Conservation (phyloP, 1,284 basidiomycete species). For the Ustilago esculenta region DNA sequence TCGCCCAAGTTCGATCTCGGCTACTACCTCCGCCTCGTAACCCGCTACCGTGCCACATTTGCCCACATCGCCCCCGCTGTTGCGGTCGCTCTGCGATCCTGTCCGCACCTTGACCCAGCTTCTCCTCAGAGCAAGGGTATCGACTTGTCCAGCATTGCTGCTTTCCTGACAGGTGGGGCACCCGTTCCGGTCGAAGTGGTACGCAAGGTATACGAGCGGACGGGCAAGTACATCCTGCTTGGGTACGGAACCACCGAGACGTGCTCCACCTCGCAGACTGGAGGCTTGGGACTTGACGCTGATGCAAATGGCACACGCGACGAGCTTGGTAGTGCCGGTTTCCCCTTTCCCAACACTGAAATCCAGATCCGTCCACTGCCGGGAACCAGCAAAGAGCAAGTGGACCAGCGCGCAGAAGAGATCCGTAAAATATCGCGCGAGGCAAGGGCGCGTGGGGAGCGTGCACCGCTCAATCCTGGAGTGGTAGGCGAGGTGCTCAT, state of each 20-base stretch:
- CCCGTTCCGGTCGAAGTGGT: constrained; percentile 67
- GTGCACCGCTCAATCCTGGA: constrained; percentile 35
- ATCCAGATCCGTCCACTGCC: constrained; percentile 42
- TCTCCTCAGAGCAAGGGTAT: constrained; percentile 44
- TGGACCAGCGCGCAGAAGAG: constrained; percentile 29
- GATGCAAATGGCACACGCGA: constrained; percentile 18
- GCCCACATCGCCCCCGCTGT: constrained; percentile 68
- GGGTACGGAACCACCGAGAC: constrained; percentile 57
- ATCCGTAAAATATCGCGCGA: constrained; percentile 18
- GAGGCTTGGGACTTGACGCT: constrained; percentile 27
- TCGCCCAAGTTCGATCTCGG: constrained; percentile 64
- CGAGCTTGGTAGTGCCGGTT: constrained; percentile 52
- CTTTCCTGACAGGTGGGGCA: constrained; percentile 67
- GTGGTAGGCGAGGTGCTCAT: constrained; percentile 53
- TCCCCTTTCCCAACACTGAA: constrained; percentile 21
- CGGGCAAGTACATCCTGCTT: constrained; percentile 65
- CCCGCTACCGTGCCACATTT: constrained; percentile 65
- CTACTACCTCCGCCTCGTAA: constrained; percentile 64
- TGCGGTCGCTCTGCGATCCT: constrained; percentile 67
- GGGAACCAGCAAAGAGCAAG: constrained; percentile 20
- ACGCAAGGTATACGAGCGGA: constrained; percentile 64
- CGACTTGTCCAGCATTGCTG: constrained; percentile 65
- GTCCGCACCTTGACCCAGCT: constrained; percentile 52
- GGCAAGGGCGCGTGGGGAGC: constrained; percentile 34
- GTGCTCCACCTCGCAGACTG: constrained; percentile 34